These are phyloP conservation scores for Talaromyces nanjingensis DNA, from an alignment of 495 filamentous ascomycete species.

Conservation along the genomic window DNA sequence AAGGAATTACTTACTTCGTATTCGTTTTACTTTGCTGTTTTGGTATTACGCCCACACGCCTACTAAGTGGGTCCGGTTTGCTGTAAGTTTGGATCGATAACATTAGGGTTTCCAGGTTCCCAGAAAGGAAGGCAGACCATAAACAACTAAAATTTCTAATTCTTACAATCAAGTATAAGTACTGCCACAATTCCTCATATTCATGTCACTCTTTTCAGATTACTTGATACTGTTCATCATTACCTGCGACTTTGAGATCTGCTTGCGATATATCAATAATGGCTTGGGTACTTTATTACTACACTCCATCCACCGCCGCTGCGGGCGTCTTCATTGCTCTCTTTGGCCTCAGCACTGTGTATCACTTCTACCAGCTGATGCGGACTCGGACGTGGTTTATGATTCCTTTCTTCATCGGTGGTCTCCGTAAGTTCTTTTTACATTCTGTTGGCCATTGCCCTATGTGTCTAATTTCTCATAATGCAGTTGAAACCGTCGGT, in stretches of 20 bases:
- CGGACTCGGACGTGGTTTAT: conserved; percentile 53
- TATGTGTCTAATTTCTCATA: neutral
- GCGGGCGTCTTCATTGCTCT: conserved; percentile 41
- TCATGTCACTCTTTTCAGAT: neutral
- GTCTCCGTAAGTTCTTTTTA: conserved; percentile 38
- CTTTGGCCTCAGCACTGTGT: conserved; percentile 39
- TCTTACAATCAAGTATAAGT: neutral
- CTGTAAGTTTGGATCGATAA: neutral
- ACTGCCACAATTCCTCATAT: neutral
- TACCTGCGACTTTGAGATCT: neutral
- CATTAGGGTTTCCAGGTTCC: neutral
- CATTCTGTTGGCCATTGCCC: no score
- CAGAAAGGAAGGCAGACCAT: neutral
- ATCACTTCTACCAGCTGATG: conserved; percentile 43
- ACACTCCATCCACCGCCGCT: conserved; percentile 37
- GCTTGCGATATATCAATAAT: neutral
- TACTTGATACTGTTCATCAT: neutral
- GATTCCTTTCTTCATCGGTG: conserved; percentile 50
- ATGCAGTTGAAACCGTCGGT: conserved; percentile 48
- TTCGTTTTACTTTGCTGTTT: neutral
- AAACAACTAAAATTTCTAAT: neutral
- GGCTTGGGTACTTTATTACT: conserved; percentile 13
- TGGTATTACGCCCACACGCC: neutral
- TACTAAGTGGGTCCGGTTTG: neutral
- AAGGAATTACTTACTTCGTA: neutral